Evolutionary conservation across 2,329 filamentous ascomycete species (phyloP).

Genomic region (Elsinoe arachidis): DNA sequence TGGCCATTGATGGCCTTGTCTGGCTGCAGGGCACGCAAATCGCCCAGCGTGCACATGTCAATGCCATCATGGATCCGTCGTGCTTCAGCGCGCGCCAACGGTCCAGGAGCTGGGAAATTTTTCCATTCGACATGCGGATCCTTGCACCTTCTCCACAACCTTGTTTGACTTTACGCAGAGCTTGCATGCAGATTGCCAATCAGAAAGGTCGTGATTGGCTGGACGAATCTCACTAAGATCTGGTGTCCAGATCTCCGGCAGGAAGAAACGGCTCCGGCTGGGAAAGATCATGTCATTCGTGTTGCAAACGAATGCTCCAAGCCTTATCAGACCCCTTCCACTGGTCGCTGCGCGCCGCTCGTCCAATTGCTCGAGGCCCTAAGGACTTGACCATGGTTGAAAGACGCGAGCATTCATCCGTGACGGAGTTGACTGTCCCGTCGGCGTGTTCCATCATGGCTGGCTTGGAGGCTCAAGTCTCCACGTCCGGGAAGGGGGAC

Average conservation of each 20-base stretch:
- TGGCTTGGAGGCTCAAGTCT: no score
- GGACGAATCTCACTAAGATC: background rate
- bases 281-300: background rate
- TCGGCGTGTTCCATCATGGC: no score
- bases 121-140: conserved; percentile 5
- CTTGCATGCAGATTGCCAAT: conserved; percentile 3
- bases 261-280: background rate
- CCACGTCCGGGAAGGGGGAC: no score
- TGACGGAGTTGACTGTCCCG: background rate
- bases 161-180: conserved; percentile 2
- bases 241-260: conserved; percentile 2
- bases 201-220: background rate
- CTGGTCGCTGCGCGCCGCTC: background rate
- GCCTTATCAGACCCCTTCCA: background rate
- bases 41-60: conserved; percentile 1
- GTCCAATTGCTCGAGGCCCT: background rate
- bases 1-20: background rate
- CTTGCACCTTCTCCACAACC: conserved; percentile 9
- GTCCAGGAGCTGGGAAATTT: conserved; percentile 6
- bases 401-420: background rate
- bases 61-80: conserved; percentile 5
- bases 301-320: background rate
- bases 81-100: background rate
- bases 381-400: background rate
- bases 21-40: background rate